Evolutionary conservation across 768 basidiomycete genomes (phyloP), one percentile per base, ranked within the genome.

Genomic region (Suillus paluster): DNA sequence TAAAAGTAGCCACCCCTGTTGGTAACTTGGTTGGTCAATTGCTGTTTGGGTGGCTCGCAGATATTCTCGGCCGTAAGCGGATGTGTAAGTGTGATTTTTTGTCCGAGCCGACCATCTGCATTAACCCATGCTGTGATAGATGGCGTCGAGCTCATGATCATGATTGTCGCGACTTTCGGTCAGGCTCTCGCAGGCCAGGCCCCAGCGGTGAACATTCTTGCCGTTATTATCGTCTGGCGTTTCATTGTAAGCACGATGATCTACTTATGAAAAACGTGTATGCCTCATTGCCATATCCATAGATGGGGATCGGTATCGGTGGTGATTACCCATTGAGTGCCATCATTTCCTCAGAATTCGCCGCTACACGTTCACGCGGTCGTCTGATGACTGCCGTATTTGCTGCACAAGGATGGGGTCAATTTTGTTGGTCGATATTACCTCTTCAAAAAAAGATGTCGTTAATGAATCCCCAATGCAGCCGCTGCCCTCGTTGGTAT

Each of bases 311-410:
- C 2, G 94, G 94, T 6, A 91, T 95, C n/a, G 94, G 94, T 6
- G 94, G 94, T 19, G 94, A 96, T 68, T 95, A 96, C 71, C 94
- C 94, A 6, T 73, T 95, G 0, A 86, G 84, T 57, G 90, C 94
- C 19, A 89, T 94, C 68, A 95, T 96, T 68, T 88, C 94, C 4
- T 94, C 91, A 36, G 94, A 97, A 71, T 97, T 95, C 67, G 89
- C 94, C 1, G 82, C 91, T 1, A 90, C 88, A 19, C 83, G 83
- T 46, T 86, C 81, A 52, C 86, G 94, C 66, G 94, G 94, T 50
- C 83, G 94, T 25, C 86, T 97, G 75, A 95, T 97, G 92, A 89
- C 90, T 1, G 91, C 90, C 8, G 92, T 95, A 0, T 96, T 95
- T 64, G 88, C 94, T 0, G 77, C 83, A 56, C 94, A 96, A 66